Evolutionary conservation across 169 alveolate genomes (phyloP).

Genomic region (Plasmodium inui): DNA sequence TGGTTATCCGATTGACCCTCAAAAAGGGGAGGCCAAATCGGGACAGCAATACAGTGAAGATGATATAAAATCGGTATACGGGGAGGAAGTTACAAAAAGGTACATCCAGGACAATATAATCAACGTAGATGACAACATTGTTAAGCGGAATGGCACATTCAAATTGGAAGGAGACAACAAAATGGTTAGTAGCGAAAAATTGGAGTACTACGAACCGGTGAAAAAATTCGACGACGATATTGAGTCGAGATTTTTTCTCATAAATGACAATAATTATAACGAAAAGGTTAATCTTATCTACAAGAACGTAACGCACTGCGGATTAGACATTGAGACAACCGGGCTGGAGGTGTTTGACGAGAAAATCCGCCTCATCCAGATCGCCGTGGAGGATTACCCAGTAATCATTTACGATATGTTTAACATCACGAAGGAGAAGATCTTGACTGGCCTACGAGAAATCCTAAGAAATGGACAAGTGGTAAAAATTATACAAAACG

Average conservation of each 20-base stretch:
- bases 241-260: conserved; percentile 72
- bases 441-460: conserved; percentile 75
- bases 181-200: not conserved
- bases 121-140: conserved; percentile 54
- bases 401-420: conserved; percentile 82
- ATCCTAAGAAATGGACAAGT: conserved; percentile 74
- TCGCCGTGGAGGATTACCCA: conserved; percentile 84
- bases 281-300: conserved; percentile 75
- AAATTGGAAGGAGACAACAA: conserved; percentile 37
- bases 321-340: conserved; percentile 89
- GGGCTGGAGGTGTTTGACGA: conserved; percentile 86
- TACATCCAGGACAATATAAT: conserved; percentile 63
- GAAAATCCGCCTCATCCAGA: conserved; percentile 79
- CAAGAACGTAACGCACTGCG: conserved; percentile 77
- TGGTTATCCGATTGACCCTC: not conserved
- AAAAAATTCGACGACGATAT: conserved; percentile 67
- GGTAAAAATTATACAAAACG: conserved; percentile 87
- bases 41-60: not conserved
- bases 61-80: not conserved
- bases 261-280: conserved; percentile 69
- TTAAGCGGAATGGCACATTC: conserved; percentile 5
- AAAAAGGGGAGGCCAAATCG: not conserved
- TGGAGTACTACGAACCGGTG: conserved; percentile 45
- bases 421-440: conserved; percentile 66
- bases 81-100: conserved; percentile 42